Base-by-base conservation (phyloP, 108 stramenopile genomes). In the Cylindrotheca fusiformis region DNA sequence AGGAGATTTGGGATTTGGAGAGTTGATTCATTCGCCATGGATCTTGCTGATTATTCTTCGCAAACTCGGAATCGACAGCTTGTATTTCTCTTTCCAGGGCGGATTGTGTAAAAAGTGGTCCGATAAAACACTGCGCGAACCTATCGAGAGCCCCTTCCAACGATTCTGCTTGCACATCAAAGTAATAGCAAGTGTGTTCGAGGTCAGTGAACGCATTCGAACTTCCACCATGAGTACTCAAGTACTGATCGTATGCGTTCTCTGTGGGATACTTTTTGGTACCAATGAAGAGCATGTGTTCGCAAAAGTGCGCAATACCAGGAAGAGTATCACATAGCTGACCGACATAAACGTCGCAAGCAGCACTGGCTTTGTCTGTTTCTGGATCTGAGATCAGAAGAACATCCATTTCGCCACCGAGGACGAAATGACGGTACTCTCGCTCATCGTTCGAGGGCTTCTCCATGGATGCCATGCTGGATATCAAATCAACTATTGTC, bases 1-100 rank as follows among this genome's bases (percentile, higher is more conserved):
- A 62, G 1, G 33, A 55, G 31, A 76, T 52, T 17, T 76, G 26
- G 1, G 66, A 56, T 56, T 80, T 78, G 26, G 61, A 58, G 27
- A 84, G 28, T 58, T 80, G 83, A 67, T 73, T 60, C 46, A 57
- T 20, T 19, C 91, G 63, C 92, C 92, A 96, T 12, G 59, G 26
- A 59, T 96, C 95, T 44, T 69, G 57, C 70, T 82, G 90, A 21
- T 81, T 53, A 75, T 96, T 96, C 63, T 96, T 96, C 27, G 78
- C 77, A 72, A 94, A 86, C 69, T 96, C 95, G 52, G 64, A 71
- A 59, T 96, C 93, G 25, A 96, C 90, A 2, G 93, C 93, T 52
- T 81, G 77, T 0, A 93, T 67, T 79, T 97, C 96, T 5, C 91
- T 72, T n/a, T 77, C 90, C 45, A 86, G 61, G 55, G 84, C 75